Base-by-base conservation (phyloP, 768 basidiomycete species). In the Podaxis sp. region DNA sequence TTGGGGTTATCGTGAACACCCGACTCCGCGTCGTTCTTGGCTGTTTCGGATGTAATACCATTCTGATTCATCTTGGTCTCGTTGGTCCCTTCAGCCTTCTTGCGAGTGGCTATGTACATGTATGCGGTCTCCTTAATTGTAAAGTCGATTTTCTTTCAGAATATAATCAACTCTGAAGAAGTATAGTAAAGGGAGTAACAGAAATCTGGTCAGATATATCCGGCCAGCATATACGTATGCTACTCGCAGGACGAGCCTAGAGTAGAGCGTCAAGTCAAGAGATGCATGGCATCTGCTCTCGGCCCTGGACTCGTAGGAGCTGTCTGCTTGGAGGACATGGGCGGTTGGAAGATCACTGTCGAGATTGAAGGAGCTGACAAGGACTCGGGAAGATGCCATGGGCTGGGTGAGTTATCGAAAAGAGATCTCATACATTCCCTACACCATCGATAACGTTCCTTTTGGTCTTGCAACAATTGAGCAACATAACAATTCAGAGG, bases 111-210 rank as follows among this genome's bases (percentile, higher is more conserved):
- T 2, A 10, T 8, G 8, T 10, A 2, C 11, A 28, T 24, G 24
- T 0, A 28, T 28, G 49, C 26, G 5, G 24, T 50, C 49, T 50
- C 49, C 24, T 50, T 22, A 13, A 50, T 4, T 24, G 49, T 13
- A 2, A 50, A 28, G 12, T 50, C 49, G 26, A 22, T 28, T 24
- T 24, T 50, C 49, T 24, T 50, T 50, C 49, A 50, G 24, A 24
- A 50, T 5, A 20, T 28, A 4, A 13, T 50, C 49, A 24, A 50
- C 20, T 24, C 49, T 20, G 24, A 38, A 33, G 44, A 62, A 56
- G 38, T 46, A 46, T 26, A 49, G n/a, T 12, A 33, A 44, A n/a
- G 60, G 60, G 6, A 62, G 53, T 53, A 22, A 20, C 44, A 46
- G 20, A 10, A 46, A 20, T n/a, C 44, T 17, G 6, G 44, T 4